A percentile compares a stretch with the other conserved stretches of the same genome.
Evolutionary conservation across 352 stramenopile genomes (phyloP).

Genomic region (Phytophthora macrochlamydospora): DNA sequence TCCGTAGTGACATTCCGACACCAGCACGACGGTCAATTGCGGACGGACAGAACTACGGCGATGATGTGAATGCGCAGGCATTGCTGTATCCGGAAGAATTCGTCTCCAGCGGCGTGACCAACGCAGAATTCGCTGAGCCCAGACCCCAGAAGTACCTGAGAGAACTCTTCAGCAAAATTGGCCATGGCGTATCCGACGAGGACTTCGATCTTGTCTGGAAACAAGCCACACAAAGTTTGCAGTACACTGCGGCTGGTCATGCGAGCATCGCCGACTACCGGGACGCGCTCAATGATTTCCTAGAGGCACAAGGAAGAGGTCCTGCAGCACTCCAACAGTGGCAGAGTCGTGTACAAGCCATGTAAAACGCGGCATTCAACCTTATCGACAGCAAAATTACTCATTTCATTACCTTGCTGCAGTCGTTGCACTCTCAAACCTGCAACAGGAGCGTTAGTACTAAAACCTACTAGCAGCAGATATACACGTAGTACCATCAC

Average conservation of each 20-base stretch:
- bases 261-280: conserved; percentile 76
- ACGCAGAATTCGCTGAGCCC: conserved; percentile 84
- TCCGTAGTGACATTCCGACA: conserved; percentile 83
- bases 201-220: conserved; percentile 80
- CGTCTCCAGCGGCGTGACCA: conserved; percentile 73
- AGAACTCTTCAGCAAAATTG: conserved; percentile 73
- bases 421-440: not conserved
- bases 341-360: conserved; percentile 41
- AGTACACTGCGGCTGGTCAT: conserved; percentile 45
- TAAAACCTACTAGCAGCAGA: not conserved
- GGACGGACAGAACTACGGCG: conserved; percentile 91
- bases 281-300: conserved; percentile 74
- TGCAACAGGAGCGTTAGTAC: not conserved
- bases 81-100: conserved; percentile 89
- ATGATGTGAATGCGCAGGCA: conserved; percentile 79
- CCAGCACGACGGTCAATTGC: conserved; percentile 81
- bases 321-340: conserved; percentile 53
- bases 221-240: conserved; percentile 45
- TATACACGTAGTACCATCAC: not conserved
- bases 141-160: conserved; percentile 64
- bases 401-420: conserved; percentile 17
- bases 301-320: conserved; percentile 54
- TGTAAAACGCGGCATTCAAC: conserved; percentile 14
- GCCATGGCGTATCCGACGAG: conserved; percentile 59
- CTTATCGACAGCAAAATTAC: conserved; percentile 13